Percentiles rank a stretch among this genome's conserved stretches.
phyloP scores from a whole-genome alignment of 495 filamentous ascomycete species.

The Podospora bellae-mahoneyi region DNA sequence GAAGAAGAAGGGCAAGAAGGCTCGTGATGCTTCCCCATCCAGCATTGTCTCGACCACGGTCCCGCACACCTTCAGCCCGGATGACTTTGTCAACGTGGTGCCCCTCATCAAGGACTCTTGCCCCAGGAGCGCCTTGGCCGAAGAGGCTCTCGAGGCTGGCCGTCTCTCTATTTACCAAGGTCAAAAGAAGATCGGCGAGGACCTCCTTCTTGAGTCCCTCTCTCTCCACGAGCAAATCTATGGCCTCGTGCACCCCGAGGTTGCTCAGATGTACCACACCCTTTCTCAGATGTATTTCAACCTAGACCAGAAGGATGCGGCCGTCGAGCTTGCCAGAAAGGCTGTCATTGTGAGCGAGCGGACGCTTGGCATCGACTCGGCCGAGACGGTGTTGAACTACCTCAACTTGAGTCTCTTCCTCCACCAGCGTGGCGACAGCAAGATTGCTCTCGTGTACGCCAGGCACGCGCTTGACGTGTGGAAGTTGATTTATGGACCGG shows the following conservation, averaged over 20 bases:
- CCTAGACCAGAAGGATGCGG: slow-evolving; percentile 90
- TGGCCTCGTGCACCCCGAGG: slow-evolving; percentile 93
- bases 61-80: slow-evolving; percentile 67
- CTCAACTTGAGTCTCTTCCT: slow-evolving; percentile 95
- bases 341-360: slow-evolving; percentile 94
- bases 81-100: slow-evolving; percentile 87
- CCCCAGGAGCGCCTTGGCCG: slow-evolving; percentile 81
- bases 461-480: slow-evolving; percentile 91
- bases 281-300: slow-evolving; percentile 94
- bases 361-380: slow-evolving; percentile 88
- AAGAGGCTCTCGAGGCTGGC: slow-evolving; percentile 93
- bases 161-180: slow-evolving; percentile 91
- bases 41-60: slow-evolving; percentile 51
- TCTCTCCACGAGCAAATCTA: slow-evolving; percentile 99
- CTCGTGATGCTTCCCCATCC: slow-evolving; percentile 46
- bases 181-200: slow-evolving; percentile 93
- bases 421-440: slow-evolving; percentile 84
- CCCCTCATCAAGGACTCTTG: slow-evolving; percentile 92
- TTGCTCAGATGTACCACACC: slow-evolving; percentile 90
- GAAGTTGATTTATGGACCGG: slow-evolving; percentile 92
- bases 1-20: slow-evolving; percentile 80
- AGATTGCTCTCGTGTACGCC: slow-evolving; percentile 75
- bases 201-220: slow-evolving; percentile 89
- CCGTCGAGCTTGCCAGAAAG: slow-evolving; percentile 93
- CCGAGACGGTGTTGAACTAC: slow-evolving; percentile 89